These are phyloP conservation scores for Metschnikowia baotianmanensis DNA, from an alignment of 805 yeast genomes.

Conservation along the genomic window DNA sequence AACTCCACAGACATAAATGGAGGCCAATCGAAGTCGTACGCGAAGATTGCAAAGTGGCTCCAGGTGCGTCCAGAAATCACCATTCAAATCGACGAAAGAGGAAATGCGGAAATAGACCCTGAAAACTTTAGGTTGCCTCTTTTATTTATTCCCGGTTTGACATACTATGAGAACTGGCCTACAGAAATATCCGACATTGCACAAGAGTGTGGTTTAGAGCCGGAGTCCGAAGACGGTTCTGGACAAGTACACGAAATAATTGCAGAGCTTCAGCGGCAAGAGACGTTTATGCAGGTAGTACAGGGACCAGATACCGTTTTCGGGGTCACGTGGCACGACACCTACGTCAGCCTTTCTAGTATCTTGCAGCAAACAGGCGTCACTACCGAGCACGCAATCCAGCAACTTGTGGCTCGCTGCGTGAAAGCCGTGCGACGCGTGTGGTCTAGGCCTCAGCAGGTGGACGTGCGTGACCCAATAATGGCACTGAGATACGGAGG, in stretches of 20 bases:
- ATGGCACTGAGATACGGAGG: not conserved
- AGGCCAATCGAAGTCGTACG: conserved; percentile 3
- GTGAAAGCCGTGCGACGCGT: conserved; percentile 2
- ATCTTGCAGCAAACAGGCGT: conserved; percentile 14
- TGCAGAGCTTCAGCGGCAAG: conserved; percentile 8
- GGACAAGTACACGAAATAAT: too few species aligned
- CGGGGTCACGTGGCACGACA: conserved; percentile 16
- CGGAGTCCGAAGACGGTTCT: conserved; percentile 2
- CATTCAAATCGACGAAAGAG: not conserved
- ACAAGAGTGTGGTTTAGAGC: conserved; percentile 4
- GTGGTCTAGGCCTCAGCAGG: not conserved
- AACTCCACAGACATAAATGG: too few species aligned
- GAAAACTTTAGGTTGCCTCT: conserved; percentile 13
- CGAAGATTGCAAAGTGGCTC: conserved; percentile 19
- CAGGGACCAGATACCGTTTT: conserved; percentile 14
- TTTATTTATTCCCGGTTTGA: conserved; percentile 16
- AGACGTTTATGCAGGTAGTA: conserved; percentile 2
- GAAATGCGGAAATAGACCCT: conserved; percentile 6
- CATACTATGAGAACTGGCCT: conserved; percentile 15
- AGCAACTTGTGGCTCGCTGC: conserved; percentile 1
- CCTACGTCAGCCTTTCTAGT: conserved; percentile 12
- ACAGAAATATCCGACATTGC: conserved; percentile 10
- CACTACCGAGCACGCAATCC: not conserved
- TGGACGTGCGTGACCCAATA: not conserved
- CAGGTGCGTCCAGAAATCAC: conserved; percentile 12